Base-by-base conservation (phyloP, 2,329 filamentous ascomycete species). In the Thielaviopsis musarum region DNA sequence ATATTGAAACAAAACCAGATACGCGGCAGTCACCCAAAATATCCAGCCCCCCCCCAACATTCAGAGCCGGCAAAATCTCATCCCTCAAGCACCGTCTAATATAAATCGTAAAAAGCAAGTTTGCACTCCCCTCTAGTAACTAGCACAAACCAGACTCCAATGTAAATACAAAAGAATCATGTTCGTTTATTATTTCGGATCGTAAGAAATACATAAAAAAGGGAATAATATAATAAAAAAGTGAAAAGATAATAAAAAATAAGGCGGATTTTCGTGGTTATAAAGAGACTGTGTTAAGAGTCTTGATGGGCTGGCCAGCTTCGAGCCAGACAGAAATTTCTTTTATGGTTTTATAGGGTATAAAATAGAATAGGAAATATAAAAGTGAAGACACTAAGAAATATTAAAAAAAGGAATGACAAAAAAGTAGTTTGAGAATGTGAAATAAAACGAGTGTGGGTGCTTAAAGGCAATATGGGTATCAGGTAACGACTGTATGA, bases 401-500 rank as follows among this genome's bases (percentile, higher is more conserved):
- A 56, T 10, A 24, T n/a, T n/a, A 57, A 21, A 3, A 22, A 52
- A 5, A 54, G 21, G 22, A 45, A 12, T 15, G 38, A 48, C 34
- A 21, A n/a, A 57, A 34, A 54, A 34, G 45, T 12, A 51, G 21
- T 19, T n/a, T 15, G 34, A 38, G 38, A 45, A 45, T 45, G n/a
- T 6, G 38, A 22, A 21, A 54, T 26, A 45, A 49, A 61, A 41
- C n/a, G 52, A 55, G 38, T 15, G 52, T 58, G 15, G 41, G 38
- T 17, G 59, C 52, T 38, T 19, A 21, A 48, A 21, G 26, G 41
- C 26, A 30, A 7, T 24, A 54, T 22, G 53, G 53, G 53, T 60
- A 60, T 60, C 58, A 60, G 58, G 48, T 60, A 60, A 56, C 56
- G 54, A 59, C 57, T 53, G 57, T 28, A 17, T 45, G 54, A 56